These are phyloP conservation scores for Exsudoporus frostii DNA, from an alignment of 768 basidiomycete genomes.

Conservation along the genomic window DNA sequence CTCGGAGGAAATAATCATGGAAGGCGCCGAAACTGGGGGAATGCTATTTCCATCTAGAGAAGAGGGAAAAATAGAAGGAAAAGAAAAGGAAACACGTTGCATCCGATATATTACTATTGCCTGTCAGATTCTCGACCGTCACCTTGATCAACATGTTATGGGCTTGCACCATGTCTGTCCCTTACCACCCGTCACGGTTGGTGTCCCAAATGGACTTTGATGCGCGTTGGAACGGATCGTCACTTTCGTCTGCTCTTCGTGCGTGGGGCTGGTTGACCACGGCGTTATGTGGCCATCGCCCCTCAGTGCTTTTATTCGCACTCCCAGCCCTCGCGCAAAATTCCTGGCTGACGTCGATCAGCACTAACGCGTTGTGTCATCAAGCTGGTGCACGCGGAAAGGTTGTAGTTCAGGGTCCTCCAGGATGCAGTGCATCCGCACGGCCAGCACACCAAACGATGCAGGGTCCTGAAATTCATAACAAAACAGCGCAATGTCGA, in stretches of 20 bases:
- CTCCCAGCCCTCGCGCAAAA: neutral
- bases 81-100: conserved; percentile 16
- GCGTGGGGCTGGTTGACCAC: neutral
- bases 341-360: neutral
- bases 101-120: conserved; percentile 8
- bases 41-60: neutral
- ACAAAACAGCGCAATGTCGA: conserved; percentile 17
- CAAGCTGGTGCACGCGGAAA: conserved; percentile 9
- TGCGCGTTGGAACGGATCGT: neutral
- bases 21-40: neutral
- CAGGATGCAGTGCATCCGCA: conserved; percentile 22
- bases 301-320: conserved; percentile 3
- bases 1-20: conserved; percentile 12
- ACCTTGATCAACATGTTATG: conserved; percentile 11
- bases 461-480: conserved; percentile 20
- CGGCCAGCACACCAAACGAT: conserved; percentile 22
- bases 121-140: conserved; percentile 18
- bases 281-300: neutral
- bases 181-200: conserved; percentile 1
- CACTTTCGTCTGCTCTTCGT: neutral
- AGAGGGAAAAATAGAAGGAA: neutral
- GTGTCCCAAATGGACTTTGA: conserved; percentile 1
- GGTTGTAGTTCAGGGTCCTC: conserved; percentile 21
- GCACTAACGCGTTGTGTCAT: neutral
- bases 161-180: conserved; percentile 5